These are phyloP conservation scores for Bryopsis sp. DNA, from an alignment of 139 green algal species.

Conservation along the genomic window DNA sequence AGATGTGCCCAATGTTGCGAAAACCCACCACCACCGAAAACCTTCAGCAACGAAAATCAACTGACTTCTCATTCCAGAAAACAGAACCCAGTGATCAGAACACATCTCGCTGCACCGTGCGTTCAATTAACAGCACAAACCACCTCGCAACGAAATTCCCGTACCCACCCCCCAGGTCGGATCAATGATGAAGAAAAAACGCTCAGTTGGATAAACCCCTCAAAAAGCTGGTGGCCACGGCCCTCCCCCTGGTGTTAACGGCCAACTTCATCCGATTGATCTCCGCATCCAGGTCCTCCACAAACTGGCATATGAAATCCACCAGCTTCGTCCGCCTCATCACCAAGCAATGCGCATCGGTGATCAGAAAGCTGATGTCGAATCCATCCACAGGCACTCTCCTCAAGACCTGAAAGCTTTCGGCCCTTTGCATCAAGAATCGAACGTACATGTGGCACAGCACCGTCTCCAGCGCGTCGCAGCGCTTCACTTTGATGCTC, in stretches of 20 bases:
- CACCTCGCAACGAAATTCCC: too few species aligned
- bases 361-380: conserved; percentile 62
- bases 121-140: conserved; percentile 19
- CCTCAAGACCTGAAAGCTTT: conserved; percentile 47
- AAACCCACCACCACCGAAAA: too few species aligned
- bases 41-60: too few species aligned
- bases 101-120: not conserved
- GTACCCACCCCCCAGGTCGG: too few species aligned
- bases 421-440: conserved; percentile 55
- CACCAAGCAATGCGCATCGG: conserved; percentile 36
- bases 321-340: conserved; percentile 35
- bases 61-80: too few species aligned
- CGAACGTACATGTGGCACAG: conserved; percentile 38
- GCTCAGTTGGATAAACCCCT: too few species aligned
- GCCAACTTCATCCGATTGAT: conserved; percentile 56
- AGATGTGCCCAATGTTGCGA: too few species aligned
- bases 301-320: conserved; percentile 55
- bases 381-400: conserved; percentile 34
- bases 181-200: too few species aligned
- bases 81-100: too few species aligned
- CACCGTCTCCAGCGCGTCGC: conserved; percentile 45
- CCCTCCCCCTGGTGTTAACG: conserved; percentile 24
- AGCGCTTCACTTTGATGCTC: conserved; percentile 41
- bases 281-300: conserved; percentile 52
- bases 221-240: conserved; percentile 24